These are phyloP conservation scores for Plasmodium reichenowi DNA, from an alignment of 169 alveolate genomes.

Conservation along the genomic window DNA sequence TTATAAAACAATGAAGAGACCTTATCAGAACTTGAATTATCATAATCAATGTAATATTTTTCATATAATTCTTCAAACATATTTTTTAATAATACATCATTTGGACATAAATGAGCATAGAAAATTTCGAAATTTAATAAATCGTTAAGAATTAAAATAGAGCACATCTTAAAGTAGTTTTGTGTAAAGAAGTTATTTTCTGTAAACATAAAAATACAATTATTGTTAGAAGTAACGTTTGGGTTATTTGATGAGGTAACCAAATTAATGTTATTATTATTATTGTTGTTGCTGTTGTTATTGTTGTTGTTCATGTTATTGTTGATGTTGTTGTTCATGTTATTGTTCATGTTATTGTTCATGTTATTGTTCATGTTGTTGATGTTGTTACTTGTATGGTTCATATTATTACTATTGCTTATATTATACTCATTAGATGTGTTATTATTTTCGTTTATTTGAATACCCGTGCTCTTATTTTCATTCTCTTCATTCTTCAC, in stretches of 20 bases:
- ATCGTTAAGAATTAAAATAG: slow-evolving; percentile 54
- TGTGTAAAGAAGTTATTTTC: slow-evolving; percentile 17
- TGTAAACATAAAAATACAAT: background rate
- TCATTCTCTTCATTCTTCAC: slow-evolving; percentile 1
- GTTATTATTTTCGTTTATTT: no score
- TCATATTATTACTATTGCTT: no score
- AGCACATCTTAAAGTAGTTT: slow-evolving; percentile 60
- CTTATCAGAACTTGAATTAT: slow-evolving; percentile 6
- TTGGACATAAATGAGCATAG: slow-evolving; percentile 28
- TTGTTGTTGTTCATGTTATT: no score
- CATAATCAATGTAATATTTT: slow-evolving; percentile 34
- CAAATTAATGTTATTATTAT: no score
- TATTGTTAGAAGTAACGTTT: background rate
- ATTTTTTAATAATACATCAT: slow-evolving; percentile 20
- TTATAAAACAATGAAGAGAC: slow-evolving; percentile 9
- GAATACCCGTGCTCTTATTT: background rate
- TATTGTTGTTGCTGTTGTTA: no score
- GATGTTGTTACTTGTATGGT: no score
- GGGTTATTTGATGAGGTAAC: no score
- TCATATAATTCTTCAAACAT: slow-evolving; percentile 20
- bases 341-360: background rate
- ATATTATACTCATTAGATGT: no score
- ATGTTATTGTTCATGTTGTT: background rate
- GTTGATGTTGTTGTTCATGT: background rate
- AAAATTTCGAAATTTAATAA: slow-evolving; percentile 32